Evolutionary conservation across 169 alveolate species (phyloP).

Genomic region (Amoebophrya sp.): DNA sequence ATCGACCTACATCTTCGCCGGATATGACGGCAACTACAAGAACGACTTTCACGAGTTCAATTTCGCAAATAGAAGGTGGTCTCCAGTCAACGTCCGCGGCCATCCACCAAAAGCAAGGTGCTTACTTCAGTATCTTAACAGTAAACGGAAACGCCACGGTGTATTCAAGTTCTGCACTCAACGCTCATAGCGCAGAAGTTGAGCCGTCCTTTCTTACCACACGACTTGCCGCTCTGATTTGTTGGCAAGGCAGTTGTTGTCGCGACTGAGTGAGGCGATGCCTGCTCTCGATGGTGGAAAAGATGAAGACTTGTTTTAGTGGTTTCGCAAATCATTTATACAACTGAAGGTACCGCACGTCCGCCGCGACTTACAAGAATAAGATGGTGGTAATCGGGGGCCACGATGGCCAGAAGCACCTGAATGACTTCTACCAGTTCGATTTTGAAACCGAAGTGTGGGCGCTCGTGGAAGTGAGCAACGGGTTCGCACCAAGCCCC

Average conservation of each 20-base stretch:
- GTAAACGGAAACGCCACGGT: constrained; percentile 39
- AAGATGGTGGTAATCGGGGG: constrained; percentile 69
- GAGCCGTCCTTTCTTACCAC: no score
- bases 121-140: neutral
- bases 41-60: constrained; percentile 59
- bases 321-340: no score
- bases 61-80: constrained; percentile 52
- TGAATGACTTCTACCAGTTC: constrained; percentile 63
- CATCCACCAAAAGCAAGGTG: neutral
- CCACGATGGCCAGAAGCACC: constrained; percentile 65
- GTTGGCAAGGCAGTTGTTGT: no score
- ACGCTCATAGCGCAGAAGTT: no score
- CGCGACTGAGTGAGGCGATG: no score
- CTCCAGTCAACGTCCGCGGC: constrained; percentile 38
- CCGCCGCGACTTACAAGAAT: constrained; percentile 55
- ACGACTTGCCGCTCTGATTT: no score
- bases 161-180: constrained; percentile 4
- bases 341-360: constrained; percentile 59
- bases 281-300: no score
- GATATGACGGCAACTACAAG: constrained; percentile 60
- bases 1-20: constrained; percentile 58
- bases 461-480: neutral
- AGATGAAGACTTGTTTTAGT: no score
- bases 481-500: constrained; percentile 50
- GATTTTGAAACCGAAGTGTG: constrained; percentile 45